Evolutionary conservation across 345 rosid species (phyloP).

Genomic region (Eucalyptus curtisii): DNA sequence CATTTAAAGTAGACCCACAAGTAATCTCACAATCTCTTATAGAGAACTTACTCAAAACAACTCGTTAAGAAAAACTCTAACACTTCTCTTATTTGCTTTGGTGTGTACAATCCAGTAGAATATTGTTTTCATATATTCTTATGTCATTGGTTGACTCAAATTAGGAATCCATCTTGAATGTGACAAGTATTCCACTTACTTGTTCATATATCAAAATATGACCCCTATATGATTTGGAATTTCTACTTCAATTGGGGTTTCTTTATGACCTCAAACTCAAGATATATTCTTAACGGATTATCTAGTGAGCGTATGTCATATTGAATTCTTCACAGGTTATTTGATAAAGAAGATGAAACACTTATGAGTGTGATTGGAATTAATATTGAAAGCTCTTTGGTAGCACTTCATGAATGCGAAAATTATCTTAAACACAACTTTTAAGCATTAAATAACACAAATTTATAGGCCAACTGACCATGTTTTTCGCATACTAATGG

Average conservation of each 20-base stretch:
- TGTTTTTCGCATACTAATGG: not conserved
- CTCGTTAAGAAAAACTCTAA: fast-evolving
- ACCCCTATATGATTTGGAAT: not conserved
- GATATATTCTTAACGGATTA: not conserved
- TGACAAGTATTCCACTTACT: not conserved
- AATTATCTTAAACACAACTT: not conserved
- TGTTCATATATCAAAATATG: not conserved
- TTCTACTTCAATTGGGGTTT: fast-evolving
- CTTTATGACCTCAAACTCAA: fast-evolving
- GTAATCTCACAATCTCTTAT: not conserved
- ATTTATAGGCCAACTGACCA: not conserved
- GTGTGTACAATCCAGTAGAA: fast-evolving
- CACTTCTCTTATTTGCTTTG: not conserved
- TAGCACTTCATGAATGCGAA: not conserved
- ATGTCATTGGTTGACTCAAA: not conserved
- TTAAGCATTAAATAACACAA: not conserved
- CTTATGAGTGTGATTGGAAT: not conserved
- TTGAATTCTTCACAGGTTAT: not conserved
- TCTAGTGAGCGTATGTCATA: not conserved
- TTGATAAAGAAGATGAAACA: not conserved
- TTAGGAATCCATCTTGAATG: fast-evolving
- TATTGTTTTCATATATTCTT: fast-evolving
- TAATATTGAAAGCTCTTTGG: not conserved
- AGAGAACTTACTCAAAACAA: not conserved
- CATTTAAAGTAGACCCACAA: not conserved